A percentile compares a stretch with the other conserved stretches of the same genome.
phyloP scores from a whole-genome alignment of 1,139 yeast genomes.

The Zygoascus meyerae region DNA sequence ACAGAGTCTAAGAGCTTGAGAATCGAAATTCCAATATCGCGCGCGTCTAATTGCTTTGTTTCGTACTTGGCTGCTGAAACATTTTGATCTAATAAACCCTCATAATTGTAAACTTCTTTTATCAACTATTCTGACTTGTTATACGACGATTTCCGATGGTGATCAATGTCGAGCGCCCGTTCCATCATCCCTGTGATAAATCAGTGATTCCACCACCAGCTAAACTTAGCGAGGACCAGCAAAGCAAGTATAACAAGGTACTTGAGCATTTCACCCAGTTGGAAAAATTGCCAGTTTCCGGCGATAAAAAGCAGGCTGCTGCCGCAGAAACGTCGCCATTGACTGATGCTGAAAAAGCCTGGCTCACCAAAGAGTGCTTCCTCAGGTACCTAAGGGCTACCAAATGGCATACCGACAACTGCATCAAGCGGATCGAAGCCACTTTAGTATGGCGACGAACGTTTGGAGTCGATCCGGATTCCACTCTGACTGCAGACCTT shows the following conservation, averaged over 20 bases:
- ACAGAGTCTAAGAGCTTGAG: too few species aligned
- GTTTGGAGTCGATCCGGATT: conserved; percentile 68
- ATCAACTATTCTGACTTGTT: too few species aligned
- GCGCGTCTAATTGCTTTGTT: too few species aligned
- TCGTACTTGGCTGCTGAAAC: too few species aligned
- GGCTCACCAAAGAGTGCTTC: conserved; percentile 88
- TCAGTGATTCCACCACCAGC: conserved; percentile 49
- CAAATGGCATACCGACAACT: conserved; percentile 72
- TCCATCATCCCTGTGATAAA: conserved; percentile 24
- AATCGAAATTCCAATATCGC: too few species aligned
- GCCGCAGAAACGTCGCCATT: conserved; percentile 33
- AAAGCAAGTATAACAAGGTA: conserved; percentile 52
- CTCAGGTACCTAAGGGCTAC: conserved; percentile 85
- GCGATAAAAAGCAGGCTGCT: conserved; percentile 18
- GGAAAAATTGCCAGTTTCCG: conserved; percentile 36
- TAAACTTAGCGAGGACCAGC: conserved; percentile 49
- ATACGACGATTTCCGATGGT: too few species aligned
- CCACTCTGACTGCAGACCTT: conserved; percentile 52
- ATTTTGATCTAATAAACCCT: too few species aligned
- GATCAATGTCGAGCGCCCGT: conserved; percentile 20
- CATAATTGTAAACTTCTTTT: too few species aligned
- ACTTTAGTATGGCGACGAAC: conserved; percentile 89
- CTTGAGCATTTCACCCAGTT: conserved; percentile 53
- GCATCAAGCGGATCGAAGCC: conserved; percentile 65
- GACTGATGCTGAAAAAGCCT: conserved; percentile 63